A percentile compares a stretch with the other conserved stretches of the same genome.
Evolutionary conservation across 768 basidiomycete genomes (phyloP).

Genomic region (Tylopilus intermedius): DNA sequence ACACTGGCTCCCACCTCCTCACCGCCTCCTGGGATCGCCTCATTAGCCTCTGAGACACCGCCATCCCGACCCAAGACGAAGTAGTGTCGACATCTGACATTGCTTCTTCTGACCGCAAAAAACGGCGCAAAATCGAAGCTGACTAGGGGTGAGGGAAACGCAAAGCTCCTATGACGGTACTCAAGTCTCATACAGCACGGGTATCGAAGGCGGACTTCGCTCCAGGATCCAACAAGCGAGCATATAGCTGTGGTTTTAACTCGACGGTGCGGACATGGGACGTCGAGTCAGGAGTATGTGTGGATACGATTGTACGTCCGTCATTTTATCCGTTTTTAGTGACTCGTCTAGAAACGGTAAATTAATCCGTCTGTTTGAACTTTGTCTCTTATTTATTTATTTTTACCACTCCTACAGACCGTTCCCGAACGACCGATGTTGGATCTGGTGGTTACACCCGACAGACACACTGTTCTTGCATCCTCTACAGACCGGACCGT

Average conservation of each 20-base stretch:
- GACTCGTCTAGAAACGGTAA: background rate
- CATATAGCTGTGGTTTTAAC: constrained; percentile 82
- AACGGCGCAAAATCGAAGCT: constrained; percentile 52
- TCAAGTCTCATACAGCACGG: constrained; percentile 80
- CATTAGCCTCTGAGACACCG: constrained; percentile 76
- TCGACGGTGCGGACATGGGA: constrained; percentile 91
- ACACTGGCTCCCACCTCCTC: constrained; percentile 58
- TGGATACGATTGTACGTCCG: constrained; percentile 53
- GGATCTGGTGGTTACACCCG: constrained; percentile 46
- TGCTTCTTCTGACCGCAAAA: constrained; percentile 38
- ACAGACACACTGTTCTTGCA: constrained; percentile 46
- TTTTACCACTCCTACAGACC: constrained; percentile 37
- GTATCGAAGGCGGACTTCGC: constrained; percentile 71
- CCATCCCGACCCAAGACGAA: constrained; percentile 60
- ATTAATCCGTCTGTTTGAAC: background rate
- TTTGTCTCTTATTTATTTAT: background rate
- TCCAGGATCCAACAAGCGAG: constrained; percentile 35
- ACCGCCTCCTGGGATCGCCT: constrained; percentile 86
- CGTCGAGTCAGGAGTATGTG: constrained; percentile 67
- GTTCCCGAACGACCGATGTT: constrained; percentile 74
- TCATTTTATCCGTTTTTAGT: too few relatives aligned
- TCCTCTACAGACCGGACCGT: constrained; percentile 74
- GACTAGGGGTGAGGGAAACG: constrained; percentile 37
- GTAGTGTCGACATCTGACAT: constrained; percentile 29
- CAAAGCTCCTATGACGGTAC: constrained; percentile 65